phyloP scores from a whole-genome alignment of 257 asterid species.

The Mitragyna speciosa region DNA sequence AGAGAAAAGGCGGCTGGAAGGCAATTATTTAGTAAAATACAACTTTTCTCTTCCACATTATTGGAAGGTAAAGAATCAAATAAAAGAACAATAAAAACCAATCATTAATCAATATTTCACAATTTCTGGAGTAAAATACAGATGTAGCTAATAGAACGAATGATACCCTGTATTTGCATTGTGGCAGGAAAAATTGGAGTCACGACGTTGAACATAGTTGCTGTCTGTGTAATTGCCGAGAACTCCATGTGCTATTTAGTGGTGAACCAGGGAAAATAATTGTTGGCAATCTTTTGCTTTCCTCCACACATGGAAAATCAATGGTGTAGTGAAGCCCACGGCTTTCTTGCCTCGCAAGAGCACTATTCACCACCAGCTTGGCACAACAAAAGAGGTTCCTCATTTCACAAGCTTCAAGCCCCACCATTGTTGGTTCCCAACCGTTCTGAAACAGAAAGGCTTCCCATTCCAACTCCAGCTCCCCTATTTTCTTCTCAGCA shows the following conservation, averaged over 20 bases:
- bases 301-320: constrained; percentile 77
- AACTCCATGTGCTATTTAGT: constrained; percentile 74
- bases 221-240: constrained; percentile 69
- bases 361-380: constrained; percentile 82
- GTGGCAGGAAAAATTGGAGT: constrained; percentile 29
- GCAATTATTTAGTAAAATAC: not conserved
- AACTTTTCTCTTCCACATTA: not conserved
- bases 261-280: constrained; percentile 67
- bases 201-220: constrained; percentile 33
- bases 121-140: not conserved
- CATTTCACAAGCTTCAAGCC: constrained; percentile 90
- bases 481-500: constrained; percentile 78
- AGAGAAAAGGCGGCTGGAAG: not conserved
- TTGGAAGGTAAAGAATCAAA: not conserved
- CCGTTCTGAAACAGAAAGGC: constrained; percentile 77
- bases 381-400: constrained; percentile 94
- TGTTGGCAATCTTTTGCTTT: constrained; percentile 88
- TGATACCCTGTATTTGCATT: not conserved
- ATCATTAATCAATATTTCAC: not conserved
- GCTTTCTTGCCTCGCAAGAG: constrained; percentile 88
- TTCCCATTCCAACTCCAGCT: constrained; percentile 90
- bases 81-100: not conserved
- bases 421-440: constrained; percentile 94
- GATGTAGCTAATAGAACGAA: not conserved
- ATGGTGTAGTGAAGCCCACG: constrained; percentile 85